A percentile compares a stretch with the other conserved stretches of the same genome.
Conservation (phyloP, 108 stramenopile genomes). For the Fistulifera pelliculosa region DNA sequence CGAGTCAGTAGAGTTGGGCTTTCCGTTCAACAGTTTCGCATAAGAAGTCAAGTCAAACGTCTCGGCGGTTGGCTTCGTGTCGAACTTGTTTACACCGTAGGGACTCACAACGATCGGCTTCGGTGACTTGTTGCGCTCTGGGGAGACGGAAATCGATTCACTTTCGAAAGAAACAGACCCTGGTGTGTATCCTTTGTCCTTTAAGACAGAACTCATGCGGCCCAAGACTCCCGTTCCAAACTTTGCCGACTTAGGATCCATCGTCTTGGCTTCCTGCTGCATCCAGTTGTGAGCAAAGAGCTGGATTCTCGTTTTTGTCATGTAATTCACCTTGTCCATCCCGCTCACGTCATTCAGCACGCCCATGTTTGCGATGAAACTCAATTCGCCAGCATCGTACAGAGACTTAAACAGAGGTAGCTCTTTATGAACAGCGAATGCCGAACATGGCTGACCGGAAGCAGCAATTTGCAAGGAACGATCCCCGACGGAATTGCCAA, state of each 20-base stretch:
- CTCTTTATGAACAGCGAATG: conserved; percentile 45
- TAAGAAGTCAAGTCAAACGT: conserved; percentile 1
- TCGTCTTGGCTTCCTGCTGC: conserved; percentile 21
- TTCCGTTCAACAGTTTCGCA: too few relatives aligned
- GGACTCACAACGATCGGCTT: conserved; percentile 3
- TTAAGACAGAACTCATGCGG: not conserved
- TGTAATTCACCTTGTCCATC: conserved; percentile 8
- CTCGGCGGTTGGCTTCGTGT: not conserved
- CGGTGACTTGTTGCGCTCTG: too few relatives aligned
- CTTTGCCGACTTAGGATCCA: conserved; percentile 16
- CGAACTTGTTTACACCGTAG: conserved; percentile 1
- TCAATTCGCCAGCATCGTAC: conserved; percentile 52
- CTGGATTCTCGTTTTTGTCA: not conserved
- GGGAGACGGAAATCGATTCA: not conserved
- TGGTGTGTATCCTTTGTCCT: conserved; percentile 1
- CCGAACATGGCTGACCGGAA: conserved; percentile 40
- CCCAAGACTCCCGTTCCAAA: conserved; percentile 24
- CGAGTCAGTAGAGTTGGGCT: too few relatives aligned
- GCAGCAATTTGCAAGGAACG: conserved; percentile 13
- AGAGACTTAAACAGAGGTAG: conserved; percentile 24
- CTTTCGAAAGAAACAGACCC: conserved; percentile 3
- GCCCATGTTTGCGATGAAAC: conserved; percentile 65
- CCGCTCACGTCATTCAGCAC: conserved; percentile 26
- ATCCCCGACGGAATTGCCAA: conserved; percentile 2
- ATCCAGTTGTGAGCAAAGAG: conserved; percentile 29